Conservation (phyloP, 2,329 filamentous ascomycete genomes). For the Ophiocordyceps camponoti-floridani region DNA sequence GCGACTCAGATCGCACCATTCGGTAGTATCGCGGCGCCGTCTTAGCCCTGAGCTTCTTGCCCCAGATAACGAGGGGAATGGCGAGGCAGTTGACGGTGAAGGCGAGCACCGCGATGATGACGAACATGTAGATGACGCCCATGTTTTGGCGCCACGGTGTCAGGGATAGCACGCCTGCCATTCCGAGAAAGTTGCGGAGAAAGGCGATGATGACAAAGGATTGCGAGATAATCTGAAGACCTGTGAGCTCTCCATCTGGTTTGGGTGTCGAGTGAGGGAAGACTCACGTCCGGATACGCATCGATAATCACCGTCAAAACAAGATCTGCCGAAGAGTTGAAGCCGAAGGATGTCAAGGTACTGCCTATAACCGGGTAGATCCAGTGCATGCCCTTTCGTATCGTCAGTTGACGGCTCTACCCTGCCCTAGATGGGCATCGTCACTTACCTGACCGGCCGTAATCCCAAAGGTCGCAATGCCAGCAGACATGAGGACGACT, state of each 20-base stretch:
- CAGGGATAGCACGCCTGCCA: background rate
- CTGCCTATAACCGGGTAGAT: slow-evolving; percentile 19
- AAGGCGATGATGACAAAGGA: background rate
- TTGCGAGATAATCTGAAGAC: background rate
- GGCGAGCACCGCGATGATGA: background rate
- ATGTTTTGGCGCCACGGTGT: background rate
- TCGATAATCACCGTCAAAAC: background rate
- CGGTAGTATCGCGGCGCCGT: background rate
- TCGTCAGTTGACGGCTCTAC: background rate
- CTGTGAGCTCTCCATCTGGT: background rate
- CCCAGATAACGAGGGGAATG: background rate
- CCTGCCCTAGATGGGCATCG: background rate
- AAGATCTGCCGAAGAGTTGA: background rate
- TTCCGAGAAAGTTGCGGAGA: background rate
- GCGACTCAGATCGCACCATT: background rate
- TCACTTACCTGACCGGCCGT: slow-evolving; percentile 15
- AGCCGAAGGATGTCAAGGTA: slow-evolving; percentile 2
- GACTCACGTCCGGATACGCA: background rate
- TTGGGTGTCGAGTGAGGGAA: background rate
- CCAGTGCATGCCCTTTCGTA: slow-evolving; percentile 21
- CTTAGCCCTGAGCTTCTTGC: background rate
- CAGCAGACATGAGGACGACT: slow-evolving; percentile 14
- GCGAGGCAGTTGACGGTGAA: background rate
- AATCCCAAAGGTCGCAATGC: slow-evolving; percentile 20
- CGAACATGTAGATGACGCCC: background rate